Evolutionary conservation across 169 alveolate species (phyloP), one percentile per base, ranked within the genome.

Genomic region (Plasmodium gaboni): DNA sequence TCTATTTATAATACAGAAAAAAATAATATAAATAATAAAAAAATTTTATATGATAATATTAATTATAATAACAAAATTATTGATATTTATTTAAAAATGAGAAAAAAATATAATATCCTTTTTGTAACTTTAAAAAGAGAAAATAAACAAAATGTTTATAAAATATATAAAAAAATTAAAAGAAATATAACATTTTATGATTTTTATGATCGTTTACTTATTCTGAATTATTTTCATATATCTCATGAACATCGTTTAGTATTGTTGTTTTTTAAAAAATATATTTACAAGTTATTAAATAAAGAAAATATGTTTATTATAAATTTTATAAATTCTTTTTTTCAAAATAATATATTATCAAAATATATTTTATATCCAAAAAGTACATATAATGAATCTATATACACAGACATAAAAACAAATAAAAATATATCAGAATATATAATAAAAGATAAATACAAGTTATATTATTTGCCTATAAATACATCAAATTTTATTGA

Each of bases 101-200:
- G 17, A 86, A 86, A 86, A 48, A 86, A 86, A 71, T 26, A 44
- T 15, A 86, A 86, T 57, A 55, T 86, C 1, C 19, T 70, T 38
- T 61, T 71, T 28, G 65, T 71, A 9, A 61, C 76, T 26, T 46
- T 72, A 64, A 59, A 86, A 53, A 51, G 50, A 12, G 65, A 83
- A 42, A 69, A 13, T 9, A 12, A 22, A 9, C 17, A 13, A 55
- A 59, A 86, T 17, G 28, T 50, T 13, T 59, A 70, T 50, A 59
- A 73, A 26, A 28, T 61, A 6, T 86, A 60, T 42, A 70, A 50
- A 51, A 86, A 86, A 71, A 55, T 86, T 13, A 86, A 70, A 22
- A 61, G 92, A 42, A 86, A 86, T 60, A 86, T 86, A 24, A 59
- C 46, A 19, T 86, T 26, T 59, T 86, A 71, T 64, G 92, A 86